A percentile compares a stretch with the other conserved stretches of the same genome.
phyloP scores from a whole-genome alignment of 345 rosid species.

The Eucalyptus coolabah region DNA sequence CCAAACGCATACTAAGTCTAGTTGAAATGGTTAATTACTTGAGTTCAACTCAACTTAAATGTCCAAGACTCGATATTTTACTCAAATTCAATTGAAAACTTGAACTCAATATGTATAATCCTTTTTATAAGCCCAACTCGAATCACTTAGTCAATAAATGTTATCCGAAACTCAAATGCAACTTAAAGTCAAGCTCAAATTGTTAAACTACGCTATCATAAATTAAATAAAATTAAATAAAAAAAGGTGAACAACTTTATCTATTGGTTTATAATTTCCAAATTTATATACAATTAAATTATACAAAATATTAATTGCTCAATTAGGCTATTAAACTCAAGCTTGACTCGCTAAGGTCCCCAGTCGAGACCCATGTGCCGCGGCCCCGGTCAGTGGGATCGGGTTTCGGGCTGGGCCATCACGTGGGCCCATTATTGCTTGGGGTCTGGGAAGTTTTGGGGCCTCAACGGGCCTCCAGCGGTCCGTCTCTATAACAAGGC shows the following conservation, averaged over 20 bases:
- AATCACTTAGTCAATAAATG: neutral
- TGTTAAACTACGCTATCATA: neutral
- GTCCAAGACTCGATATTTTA: neutral
- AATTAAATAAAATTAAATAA: accelerated
- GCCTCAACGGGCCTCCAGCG: neutral
- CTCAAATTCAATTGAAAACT: neutral
- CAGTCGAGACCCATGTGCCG: neutral
- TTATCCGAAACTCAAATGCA: neutral
- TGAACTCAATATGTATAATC: neutral
- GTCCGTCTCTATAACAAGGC: neutral
- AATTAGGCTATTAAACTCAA: neutral
- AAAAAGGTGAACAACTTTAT: neutral
- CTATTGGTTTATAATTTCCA: neutral
- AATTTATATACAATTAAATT: accelerated
- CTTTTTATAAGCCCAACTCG: accelerated
- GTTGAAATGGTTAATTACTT: neutral
- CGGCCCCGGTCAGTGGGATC: neutral
- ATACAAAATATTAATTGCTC: neutral
- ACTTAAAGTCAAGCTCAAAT: neutral
- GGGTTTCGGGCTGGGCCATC: neutral
- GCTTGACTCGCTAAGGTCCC: neutral
- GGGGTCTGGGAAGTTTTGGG: neutral
- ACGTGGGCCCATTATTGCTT: neutral
- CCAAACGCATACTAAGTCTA: accelerated
- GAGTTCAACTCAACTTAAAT: neutral